A percentile compares a stretch with the other conserved stretches of the same genome.
These are phyloP conservation scores for Mycena belliarum DNA, from an alignment of 768 basidiomycete genomes.

Conservation along the genomic window DNA sequence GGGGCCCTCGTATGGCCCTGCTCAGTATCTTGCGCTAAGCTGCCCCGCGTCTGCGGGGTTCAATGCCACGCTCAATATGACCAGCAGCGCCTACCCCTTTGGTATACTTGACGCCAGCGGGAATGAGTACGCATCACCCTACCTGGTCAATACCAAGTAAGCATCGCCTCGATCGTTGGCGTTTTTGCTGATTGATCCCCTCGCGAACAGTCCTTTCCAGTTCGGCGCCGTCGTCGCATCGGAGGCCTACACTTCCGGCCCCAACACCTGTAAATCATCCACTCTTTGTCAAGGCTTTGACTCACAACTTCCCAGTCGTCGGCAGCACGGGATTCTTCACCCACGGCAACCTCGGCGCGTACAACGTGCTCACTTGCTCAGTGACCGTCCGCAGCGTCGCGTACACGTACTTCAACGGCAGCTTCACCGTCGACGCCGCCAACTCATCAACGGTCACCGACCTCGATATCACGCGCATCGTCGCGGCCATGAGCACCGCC, in stretches of 20 bases:
- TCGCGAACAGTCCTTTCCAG: slow-evolving; percentile 16
- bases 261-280: slow-evolving; percentile 7
- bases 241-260: neutral
- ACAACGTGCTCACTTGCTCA: slow-evolving; percentile 18
- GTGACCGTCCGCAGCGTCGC: slow-evolving; percentile 15
- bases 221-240: slow-evolving; percentile 19
- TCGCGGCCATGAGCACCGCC: slow-evolving; percentile 14
- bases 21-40: neutral
- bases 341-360: slow-evolving; percentile 2
- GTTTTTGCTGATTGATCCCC: neutral
- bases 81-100: slow-evolving; percentile 1
- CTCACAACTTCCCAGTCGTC: slow-evolving; percentile 7
- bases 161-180: neutral
- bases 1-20: neutral
- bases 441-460: slow-evolving; percentile 1
- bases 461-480: slow-evolving; percentile 6
- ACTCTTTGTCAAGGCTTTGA: neutral
- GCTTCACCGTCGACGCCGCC: slow-evolving; percentile 12
- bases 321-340: slow-evolving; percentile 18
- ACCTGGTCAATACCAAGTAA: slow-evolving; percentile 15
- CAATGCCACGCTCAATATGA: slow-evolving; percentile 12
- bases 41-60: slow-evolving; percentile 15
- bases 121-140: neutral
- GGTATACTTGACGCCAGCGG: slow-evolving; percentile 13
- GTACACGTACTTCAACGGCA: slow-evolving; percentile 19